Base-by-base conservation (phyloP, 257 asterid species). In the Schizonepeta tenuifolia region DNA sequence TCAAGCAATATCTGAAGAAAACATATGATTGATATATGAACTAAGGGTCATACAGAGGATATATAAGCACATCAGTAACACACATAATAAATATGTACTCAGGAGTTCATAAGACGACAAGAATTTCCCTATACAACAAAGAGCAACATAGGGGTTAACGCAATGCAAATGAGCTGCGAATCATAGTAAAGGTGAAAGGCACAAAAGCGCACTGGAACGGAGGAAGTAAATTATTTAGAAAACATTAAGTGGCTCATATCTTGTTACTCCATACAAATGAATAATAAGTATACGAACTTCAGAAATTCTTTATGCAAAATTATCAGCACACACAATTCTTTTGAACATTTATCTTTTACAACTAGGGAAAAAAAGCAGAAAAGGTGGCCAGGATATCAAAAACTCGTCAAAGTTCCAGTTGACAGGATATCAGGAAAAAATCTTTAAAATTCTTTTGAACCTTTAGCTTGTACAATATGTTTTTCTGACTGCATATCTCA, bases 1-100 rank as follows among this genome's bases (percentile, higher is more conserved):
- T 92, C 99, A 38, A 89, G 87, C 83, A 95, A 72, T 75, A 92
- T 87, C 99, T 95, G 96, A 68, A 71, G 57, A 68, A 79, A 77
- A 74, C 53, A 76, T 72, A 50, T 65, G 38, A 70, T 77, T 49
- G 67, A 71, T 33, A 55, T 28, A 73, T 66, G 41, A 35, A 71
- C 33, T 12, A 7, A 43, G 55, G 44, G 59, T 40, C 65, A 18
- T 59, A 43, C 43, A 71, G 67, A 72, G 33, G 14, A 75, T 50
- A 75, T 58, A 67, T 13, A 79, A 62, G 70, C 56, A 73, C 46
- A 51, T 65, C 75, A 69, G 26, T 26, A 73, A 26, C 22, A 60
- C 13, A 44, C 43, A 14, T 31, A 77, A 20, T 11, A 18, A 57
- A 65, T 8, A 58, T 24, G 28, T 22, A 54, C 38, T 49, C 64